Evolutionary conservation across 2,329 filamentous ascomycete species (phyloP).

Genomic region (Arthrobotrys megalospora): DNA sequence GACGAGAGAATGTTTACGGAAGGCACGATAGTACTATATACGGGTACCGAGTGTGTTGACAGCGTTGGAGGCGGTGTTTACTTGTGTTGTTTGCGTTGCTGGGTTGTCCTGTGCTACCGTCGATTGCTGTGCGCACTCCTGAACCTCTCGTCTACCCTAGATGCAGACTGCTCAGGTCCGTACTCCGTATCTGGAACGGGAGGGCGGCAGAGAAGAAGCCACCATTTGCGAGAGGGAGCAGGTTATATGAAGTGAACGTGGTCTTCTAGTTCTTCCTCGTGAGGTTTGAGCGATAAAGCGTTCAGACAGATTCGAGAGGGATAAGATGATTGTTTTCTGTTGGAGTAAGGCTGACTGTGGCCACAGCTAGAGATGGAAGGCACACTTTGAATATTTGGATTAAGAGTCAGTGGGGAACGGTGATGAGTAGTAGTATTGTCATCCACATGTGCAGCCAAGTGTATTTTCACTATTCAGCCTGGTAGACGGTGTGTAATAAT

Average conservation of each 20-base stretch:
- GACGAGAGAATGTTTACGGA: slow-evolving; percentile 25
- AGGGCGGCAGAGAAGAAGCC: slow-evolving; percentile 12
- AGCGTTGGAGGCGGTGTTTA: slow-evolving; percentile 42
- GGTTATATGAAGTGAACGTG: slow-evolving; percentile 4
- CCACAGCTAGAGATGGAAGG: neutral
- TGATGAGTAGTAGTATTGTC: neutral
- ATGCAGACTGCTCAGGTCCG: slow-evolving; percentile 1
- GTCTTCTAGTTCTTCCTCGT: neutral
- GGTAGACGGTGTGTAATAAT: neutral
- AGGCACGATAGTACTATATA: slow-evolving; percentile 19
- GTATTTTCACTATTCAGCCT: neutral
- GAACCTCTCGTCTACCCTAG: neutral
- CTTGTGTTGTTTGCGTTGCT: slow-evolving; percentile 33
- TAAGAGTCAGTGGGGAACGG: slow-evolving; percentile 5
- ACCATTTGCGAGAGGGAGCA: slow-evolving; percentile 22
- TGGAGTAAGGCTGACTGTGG: slow-evolving; percentile 48
- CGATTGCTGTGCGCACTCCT: slow-evolving; percentile 1
- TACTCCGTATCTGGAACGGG: slow-evolving; percentile 11
- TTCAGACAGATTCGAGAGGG: slow-evolving; percentile 7
- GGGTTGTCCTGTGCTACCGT: slow-evolving; percentile 55
- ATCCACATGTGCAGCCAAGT: neutral
- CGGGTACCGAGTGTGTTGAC: slow-evolving; percentile 18
- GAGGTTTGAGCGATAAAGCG: slow-evolving; percentile 38
- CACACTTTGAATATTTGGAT: slow-evolving; percentile 15
- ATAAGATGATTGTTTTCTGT: slow-evolving; percentile 13